phyloP scores from a whole-genome alignment of 176 grass and related monocot genomes.

The Tillandsia leiboldiana region DNA sequence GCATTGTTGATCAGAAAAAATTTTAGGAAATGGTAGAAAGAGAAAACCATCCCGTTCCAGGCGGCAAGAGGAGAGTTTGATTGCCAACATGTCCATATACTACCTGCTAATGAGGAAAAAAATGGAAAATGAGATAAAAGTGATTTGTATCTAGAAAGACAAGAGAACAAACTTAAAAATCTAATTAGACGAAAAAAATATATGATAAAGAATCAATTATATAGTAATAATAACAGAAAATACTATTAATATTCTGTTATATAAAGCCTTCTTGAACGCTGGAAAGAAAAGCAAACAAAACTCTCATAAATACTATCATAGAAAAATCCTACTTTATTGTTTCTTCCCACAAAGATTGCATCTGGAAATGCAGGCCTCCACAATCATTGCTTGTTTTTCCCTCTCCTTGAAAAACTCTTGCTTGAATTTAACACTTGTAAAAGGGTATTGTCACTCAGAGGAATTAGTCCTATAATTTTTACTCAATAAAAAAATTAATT shows the following conservation, averaged over 20 bases:
- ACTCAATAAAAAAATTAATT: no score
- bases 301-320: background rate
- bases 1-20: background rate
- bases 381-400: background rate
- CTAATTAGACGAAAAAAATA: background rate
- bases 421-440: no score
- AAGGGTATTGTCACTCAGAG: no score
- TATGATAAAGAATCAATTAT: no score
- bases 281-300: background rate
- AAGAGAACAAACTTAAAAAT: background rate
- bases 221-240: no score
- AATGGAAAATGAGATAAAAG: background rate
- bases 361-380: background rate
- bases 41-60: background rate
- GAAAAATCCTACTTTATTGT: background rate
- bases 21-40: background rate
- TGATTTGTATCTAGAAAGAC: background rate
- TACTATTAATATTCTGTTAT: no score
- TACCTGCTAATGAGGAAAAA: background rate
- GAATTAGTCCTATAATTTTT: no score
- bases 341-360: background rate
- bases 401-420: no score
- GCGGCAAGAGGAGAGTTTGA: background rate
- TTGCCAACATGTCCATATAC: background rate
- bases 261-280: no score